phyloP scores from a whole-genome alignment of 1,139 yeast genomes.

The Candida labiduridarum region DNA sequence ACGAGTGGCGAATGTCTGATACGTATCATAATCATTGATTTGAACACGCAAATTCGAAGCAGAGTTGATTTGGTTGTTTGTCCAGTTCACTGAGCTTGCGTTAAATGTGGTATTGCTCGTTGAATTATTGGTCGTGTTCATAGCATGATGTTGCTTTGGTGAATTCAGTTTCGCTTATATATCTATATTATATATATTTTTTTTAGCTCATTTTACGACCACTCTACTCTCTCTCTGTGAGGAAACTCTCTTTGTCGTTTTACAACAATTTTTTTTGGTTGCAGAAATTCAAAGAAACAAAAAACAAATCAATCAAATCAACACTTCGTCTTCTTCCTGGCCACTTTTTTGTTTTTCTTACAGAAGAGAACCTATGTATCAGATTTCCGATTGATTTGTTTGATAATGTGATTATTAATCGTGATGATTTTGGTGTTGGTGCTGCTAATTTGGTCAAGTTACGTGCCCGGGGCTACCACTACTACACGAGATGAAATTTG shows the following conservation, averaged over 20 bases:
- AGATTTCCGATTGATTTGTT: too few relatives aligned
- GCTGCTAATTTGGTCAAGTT: too few relatives aligned
- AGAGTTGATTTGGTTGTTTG: conserved; percentile 8
- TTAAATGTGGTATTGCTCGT: conserved; percentile 4
- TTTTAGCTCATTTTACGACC: not conserved
- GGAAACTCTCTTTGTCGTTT: not conserved
- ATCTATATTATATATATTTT: not conserved
- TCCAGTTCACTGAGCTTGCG: conserved; percentile 12
- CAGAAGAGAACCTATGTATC: too few relatives aligned
- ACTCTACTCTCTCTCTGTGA: too few relatives aligned
- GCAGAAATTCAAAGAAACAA: too few relatives aligned
- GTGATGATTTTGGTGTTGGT: too few relatives aligned
- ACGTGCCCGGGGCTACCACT: too few relatives aligned
- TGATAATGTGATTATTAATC: too few relatives aligned
- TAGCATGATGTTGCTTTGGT: not conserved
- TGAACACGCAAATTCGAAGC: conserved; percentile 34
- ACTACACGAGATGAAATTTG: too few relatives aligned
- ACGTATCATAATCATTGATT: conserved; percentile 63
- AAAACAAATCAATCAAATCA: too few relatives aligned
- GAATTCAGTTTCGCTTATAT: not conserved
- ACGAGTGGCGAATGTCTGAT: conserved; percentile 46
- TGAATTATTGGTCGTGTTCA: conserved; percentile 5
- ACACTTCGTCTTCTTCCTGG: too few relatives aligned
- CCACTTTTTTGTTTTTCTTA: too few relatives aligned
- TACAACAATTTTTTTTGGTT: not conserved